Evolutionary conservation across 2,329 filamentous ascomycete genomes (phyloP), one percentile per base, ranked within the genome.

Genomic region (Ophiocordyceps camponoti-rufipedis): DNA sequence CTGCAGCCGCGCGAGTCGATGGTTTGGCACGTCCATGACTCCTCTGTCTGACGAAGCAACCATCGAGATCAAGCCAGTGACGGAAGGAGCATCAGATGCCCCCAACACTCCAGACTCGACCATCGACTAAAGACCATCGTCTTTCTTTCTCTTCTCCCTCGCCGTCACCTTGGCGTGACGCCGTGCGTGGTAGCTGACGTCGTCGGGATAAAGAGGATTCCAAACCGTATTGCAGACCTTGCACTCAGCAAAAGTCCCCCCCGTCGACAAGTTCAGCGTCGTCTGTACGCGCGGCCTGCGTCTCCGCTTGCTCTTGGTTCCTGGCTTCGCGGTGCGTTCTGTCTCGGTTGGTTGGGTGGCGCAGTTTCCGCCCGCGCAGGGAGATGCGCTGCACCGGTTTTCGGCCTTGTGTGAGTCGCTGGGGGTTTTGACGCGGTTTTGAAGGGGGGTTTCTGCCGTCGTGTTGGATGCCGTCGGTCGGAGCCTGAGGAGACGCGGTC

Each of bases 171-270:
- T 55, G 9, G 60, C 59, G 45, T 68, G 66, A 32, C 60, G 57
- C 46, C 63, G 65, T 2, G 55, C 53, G 46, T 68, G 66, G 14
- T 58, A 65, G 47, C 62, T 67, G 14, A 67, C 65, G 46, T 68
- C 66, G 28, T 62, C 62, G 4, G 65, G 64, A 45, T 62, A 63
- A 5, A 66, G 50, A 0, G 65, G 66, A 44, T 68, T 68, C 57
- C 63, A 68, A 8, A 68, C 61, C 1, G 58, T 67, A 44, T 66
- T 56, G 49, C 66, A 69, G 3, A 60, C 47, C 44, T 58, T 64
- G 49, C 66, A 69, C 45, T 69, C 65, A 2, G 63, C 60, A 48
- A 68, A 68, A 1, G 64, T 54, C 3, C 64, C 61, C 28, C 62
- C 58, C 1, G 59, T 56, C 0, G 66, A 67, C 2, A 69, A 54